Evolutionary conservation across 1,284 basidiomycete species (phyloP).

Genomic region (Cystobasidiaceae sp.): DNA sequence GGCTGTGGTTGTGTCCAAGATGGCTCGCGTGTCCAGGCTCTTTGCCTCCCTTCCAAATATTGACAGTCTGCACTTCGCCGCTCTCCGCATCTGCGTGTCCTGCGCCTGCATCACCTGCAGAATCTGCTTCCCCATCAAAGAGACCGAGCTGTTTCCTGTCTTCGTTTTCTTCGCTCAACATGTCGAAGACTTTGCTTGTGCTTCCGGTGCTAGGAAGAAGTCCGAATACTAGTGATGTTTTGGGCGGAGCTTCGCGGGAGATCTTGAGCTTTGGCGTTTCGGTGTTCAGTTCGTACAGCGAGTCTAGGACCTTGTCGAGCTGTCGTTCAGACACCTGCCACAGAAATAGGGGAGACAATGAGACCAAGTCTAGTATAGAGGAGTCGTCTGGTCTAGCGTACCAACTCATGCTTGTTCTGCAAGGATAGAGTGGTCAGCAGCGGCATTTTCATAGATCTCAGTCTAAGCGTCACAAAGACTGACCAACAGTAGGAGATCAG

Average conservation of each 20-base stretch:
- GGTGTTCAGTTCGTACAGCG: constrained; percentile 82
- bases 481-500: constrained; percentile 77
- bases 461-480: constrained; percentile 42
- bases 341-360: neutral
- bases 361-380: no score
- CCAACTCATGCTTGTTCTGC: constrained; percentile 80
- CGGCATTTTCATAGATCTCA: no score
- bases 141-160: constrained; percentile 32
- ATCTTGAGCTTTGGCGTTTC: constrained; percentile 71
- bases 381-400: constrained; percentile 15
- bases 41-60: constrained; percentile 54
- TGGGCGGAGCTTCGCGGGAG: constrained; percentile 50
- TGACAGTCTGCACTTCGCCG: constrained; percentile 75
- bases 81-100: constrained; percentile 52
- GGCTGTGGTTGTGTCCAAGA: constrained; percentile 46
- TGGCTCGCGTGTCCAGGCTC: constrained; percentile 39
- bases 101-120: constrained; percentile 32
- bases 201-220: constrained; percentile 44
- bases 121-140: neutral
- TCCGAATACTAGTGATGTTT: constrained; percentile 72
- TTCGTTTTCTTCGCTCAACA: constrained; percentile 36
- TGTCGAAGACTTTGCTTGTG: constrained; percentile 16
- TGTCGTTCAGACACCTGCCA: constrained; percentile 13
- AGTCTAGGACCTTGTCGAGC: constrained; percentile 60
- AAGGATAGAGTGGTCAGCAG: neutral